Evolutionary conservation across 768 basidiomycete genomes (phyloP), one percentile per base, ranked within the genome.

Genomic region (Auriscalpium vulgare): DNA sequence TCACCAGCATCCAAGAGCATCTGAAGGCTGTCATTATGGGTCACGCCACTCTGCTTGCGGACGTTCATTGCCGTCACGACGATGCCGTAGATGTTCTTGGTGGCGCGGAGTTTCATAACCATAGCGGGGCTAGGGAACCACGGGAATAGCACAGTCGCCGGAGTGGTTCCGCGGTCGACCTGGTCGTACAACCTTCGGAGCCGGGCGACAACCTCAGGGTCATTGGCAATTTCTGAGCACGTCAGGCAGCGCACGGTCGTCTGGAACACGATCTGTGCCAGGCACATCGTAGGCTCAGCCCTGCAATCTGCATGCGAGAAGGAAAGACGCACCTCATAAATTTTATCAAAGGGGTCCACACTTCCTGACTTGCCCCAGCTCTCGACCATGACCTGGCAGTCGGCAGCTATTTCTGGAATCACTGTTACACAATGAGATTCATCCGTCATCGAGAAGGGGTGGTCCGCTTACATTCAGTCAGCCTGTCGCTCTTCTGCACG

Each of bases 101-200:
- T 89, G 14, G 88, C 83, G 68, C 80, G 76, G 43, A 87, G 67
- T 66, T 88, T 88, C 62, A 71, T 78, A 53, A 88, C 67, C 82
- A 86, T 86, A 17, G 85, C 84, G 4, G 83, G 83, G 47, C 78
- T 81, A 9, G 88, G 88, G 50, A 90, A 71, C 88, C 88, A 90
- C 38, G 88, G 88, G 35, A 88, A 69, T 14, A 91, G 77, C 54
- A 91, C 76, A 3, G 84, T 85, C 2, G 83, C 77, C 1, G 87
- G 85, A 0, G 88, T 89, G 3, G 85, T 88, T 47, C 83, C 82
- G 16, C 71, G 72, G 63, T 91, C 88, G 53, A 91, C 74, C 37
- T 69, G 74, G 63, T 88, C 85, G 62, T 89, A 89, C 51, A 89
- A 71, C 50, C 65, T 65, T 65, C 82, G 83, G 56, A 90, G 76